phyloP scores from a whole-genome alignment of 192 early-diverging fungal genomes.

The Phlyctochytrium bullatum region DNA sequence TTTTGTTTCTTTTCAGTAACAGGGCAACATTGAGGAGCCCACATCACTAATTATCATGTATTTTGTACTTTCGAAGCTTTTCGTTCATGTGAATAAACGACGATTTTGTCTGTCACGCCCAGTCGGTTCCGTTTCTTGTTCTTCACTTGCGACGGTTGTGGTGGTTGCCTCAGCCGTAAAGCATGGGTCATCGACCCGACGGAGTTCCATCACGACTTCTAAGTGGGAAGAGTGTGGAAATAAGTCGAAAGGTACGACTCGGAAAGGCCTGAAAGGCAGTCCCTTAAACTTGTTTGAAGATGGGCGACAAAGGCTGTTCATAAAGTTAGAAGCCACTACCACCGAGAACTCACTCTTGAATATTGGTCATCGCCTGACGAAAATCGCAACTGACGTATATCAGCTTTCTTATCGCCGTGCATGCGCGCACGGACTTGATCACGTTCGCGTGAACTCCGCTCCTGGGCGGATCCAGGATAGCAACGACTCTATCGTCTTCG shows the following conservation, averaged over 20 bases:
- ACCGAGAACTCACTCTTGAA: conserved; percentile 53
- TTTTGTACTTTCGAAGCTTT: no score
- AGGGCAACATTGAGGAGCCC: no score
- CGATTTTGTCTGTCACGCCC: no score
- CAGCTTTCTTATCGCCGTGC: conserved; percentile 49
- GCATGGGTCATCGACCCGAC: background rate
- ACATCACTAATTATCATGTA: no score
- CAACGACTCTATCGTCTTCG: conserved; percentile 56
- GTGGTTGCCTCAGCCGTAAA: background rate
- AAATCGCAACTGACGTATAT: conserved; percentile 73
- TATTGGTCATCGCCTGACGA: conserved; percentile 54
- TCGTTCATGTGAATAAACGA: no score
- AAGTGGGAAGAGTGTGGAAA: conserved; percentile 73
- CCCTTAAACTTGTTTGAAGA: conserved; percentile 58
- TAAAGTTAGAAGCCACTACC: conserved; percentile 5
- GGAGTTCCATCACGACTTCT: conserved; percentile 68
- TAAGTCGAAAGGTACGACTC: conserved; percentile 65
- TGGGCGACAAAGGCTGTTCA: conserved; percentile 65
- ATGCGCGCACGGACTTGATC: conserved; percentile 60
- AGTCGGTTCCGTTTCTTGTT: no score
- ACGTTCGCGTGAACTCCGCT: conserved; percentile 60
- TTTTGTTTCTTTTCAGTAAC: no score
- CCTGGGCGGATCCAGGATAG: conserved; percentile 74
- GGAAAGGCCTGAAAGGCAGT: conserved; percentile 56
- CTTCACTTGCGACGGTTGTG: background rate